Evolutionary conservation across 2,329 filamentous ascomycete genomes (phyloP).

Genomic region (Pseudogymnoascus sp.): DNA sequence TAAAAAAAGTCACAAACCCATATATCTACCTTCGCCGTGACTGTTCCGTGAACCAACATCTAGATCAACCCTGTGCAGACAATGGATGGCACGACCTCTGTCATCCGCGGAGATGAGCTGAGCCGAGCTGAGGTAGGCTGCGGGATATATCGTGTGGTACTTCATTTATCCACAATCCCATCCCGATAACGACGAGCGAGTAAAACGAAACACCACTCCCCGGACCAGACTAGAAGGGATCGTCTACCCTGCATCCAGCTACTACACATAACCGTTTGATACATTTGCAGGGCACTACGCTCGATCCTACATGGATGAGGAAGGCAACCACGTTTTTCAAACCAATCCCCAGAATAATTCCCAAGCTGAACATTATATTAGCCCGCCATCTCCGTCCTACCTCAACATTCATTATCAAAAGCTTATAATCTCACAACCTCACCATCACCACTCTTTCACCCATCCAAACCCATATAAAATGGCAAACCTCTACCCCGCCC

Average conservation of each 20-base stretch:
- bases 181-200: neutral
- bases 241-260: neutral
- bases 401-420: neutral
- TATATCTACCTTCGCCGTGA: neutral
- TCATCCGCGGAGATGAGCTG: neutral
- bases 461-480: neutral
- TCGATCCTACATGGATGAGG: neutral
- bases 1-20: neutral
- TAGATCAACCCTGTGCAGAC: neutral
- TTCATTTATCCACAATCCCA: neutral
- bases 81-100: neutral
- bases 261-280: neutral
- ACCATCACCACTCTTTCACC: neutral
- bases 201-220: neutral
- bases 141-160: neutral
- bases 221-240: neutral
- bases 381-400: neutral
- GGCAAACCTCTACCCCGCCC: constrained; percentile 1
- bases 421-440: neutral
- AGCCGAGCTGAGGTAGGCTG: too few relatives aligned
- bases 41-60: neutral
- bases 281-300: neutral
- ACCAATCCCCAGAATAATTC: neutral
- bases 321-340: neutral
- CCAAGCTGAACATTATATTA: neutral